Conservation (phyloP, 2,329 filamentous ascomycete species). For the Claviceps sp. region DNA sequence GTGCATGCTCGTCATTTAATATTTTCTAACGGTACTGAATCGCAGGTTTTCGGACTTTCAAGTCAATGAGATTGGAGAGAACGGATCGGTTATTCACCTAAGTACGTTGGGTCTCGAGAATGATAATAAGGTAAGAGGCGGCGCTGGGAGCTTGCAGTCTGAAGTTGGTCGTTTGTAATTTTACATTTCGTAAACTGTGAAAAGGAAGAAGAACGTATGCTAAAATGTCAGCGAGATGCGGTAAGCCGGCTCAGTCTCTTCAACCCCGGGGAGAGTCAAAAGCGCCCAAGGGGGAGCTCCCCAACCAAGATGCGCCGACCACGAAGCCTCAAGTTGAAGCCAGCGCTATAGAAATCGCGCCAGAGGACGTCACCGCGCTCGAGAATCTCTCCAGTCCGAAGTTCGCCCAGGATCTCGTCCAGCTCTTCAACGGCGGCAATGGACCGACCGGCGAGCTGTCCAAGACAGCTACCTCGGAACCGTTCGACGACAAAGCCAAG, state of each 20-base stretch:
- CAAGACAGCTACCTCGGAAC: conserved; percentile 25
- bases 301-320: conserved; percentile 3
- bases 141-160: no score
- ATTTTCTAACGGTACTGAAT: not conserved
- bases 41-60: conserved; percentile 80
- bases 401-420: conserved; percentile 27
- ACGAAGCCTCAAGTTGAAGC: conserved; percentile 9
- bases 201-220: not conserved
- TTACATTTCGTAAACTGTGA: not conserved
- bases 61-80: conserved; percentile 73
- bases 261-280: conserved; percentile 7
- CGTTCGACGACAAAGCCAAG: conserved; percentile 30
- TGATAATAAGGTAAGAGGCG: conserved; percentile 6
- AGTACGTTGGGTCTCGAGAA: conserved; percentile 26
- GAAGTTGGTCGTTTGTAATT: not conserved
- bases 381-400: conserved; percentile 24
- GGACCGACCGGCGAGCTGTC: conserved; percentile 15
- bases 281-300: not conserved
- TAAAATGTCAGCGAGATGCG: not conserved
- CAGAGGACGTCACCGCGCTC: conserved; percentile 23
- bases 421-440: conserved; percentile 26
- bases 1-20: no score
- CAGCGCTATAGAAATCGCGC: conserved; percentile 14
- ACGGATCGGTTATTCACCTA: conserved; percentile 66
- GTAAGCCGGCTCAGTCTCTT: conserved; percentile 8